phyloP scores from a whole-genome alignment of 345 rosid genomes.

The Heritiera littoralis region DNA sequence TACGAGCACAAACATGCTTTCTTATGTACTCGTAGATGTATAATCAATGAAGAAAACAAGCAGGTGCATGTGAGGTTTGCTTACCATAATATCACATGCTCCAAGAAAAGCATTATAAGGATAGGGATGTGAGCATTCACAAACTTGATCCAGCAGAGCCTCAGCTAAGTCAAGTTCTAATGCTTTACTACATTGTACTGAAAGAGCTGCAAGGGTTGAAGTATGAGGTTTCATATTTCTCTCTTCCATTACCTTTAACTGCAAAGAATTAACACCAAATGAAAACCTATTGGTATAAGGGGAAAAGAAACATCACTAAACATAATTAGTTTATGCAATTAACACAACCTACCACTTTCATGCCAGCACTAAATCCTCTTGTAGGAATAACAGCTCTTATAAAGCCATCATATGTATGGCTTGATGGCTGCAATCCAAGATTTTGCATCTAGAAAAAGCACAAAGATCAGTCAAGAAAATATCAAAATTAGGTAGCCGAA shows the following conservation, averaged over 20 bases:
- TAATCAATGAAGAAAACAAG: background rate
- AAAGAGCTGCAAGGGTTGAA: conserved; percentile 63
- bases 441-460: conserved; percentile 60
- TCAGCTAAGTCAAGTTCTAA: conserved; percentile 81
- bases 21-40: background rate
- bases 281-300: background rate
- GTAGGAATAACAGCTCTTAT: conserved; percentile 56
- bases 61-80: conserved; percentile 15
- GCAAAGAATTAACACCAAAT: conserved; percentile 29
- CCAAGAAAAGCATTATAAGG: conserved; percentile 47
- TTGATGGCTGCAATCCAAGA: conserved; percentile 71
- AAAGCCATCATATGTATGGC: conserved; percentile 61
- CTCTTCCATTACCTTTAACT: conserved; percentile 71
- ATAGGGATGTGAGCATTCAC: background rate
- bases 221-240: conserved; percentile 61
- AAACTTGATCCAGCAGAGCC: conserved; percentile 44
- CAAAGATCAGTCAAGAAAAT: background rate
- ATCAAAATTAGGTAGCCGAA: background rate
- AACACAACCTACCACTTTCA: conserved; percentile 54
- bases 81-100: conserved; percentile 67
- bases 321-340: conserved; percentile 6
- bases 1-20: background rate
- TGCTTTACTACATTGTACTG: conserved; percentile 56
- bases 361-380: conserved; percentile 50
- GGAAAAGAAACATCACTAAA: conserved; percentile 10